These are phyloP conservation scores for Lipomyces orientalis DNA, from an alignment of 805 yeast species.

Conservation along the genomic window DNA sequence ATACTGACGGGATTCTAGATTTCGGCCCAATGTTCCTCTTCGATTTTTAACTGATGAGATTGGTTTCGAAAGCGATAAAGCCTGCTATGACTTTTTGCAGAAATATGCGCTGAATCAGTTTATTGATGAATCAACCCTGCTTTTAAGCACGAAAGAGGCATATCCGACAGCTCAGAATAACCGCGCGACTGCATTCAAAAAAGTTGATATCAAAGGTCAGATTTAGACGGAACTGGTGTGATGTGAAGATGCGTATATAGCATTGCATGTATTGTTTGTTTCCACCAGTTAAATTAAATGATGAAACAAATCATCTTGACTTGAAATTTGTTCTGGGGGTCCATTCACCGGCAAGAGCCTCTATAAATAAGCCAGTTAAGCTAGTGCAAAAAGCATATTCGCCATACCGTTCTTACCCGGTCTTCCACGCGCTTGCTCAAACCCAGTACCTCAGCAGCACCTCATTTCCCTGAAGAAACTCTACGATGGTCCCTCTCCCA, in stretches of 20 bases:
- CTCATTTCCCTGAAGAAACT: too few relatives aligned
- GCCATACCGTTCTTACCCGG: too few relatives aligned
- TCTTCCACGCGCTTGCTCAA: too few relatives aligned
- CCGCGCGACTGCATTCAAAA: constrained; percentile 53
- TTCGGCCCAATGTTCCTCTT: constrained; percentile 46
- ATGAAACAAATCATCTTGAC: too few relatives aligned
- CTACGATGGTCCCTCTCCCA: neutral
- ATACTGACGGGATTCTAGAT: constrained; percentile 11
- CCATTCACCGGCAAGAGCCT: too few relatives aligned
- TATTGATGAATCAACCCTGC: constrained; percentile 8
- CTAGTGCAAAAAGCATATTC: too few relatives aligned
- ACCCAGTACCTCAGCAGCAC: too few relatives aligned
- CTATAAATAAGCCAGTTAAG: too few relatives aligned
- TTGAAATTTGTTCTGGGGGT: too few relatives aligned
- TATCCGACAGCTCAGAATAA: constrained; percentile 47
- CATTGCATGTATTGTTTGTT: neutral
- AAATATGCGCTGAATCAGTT: constrained; percentile 11
- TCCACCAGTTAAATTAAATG: too few relatives aligned
- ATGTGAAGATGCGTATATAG: neutral
- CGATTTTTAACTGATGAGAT: constrained; percentile 39
- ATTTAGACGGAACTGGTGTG: constrained; percentile 38
- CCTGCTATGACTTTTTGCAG: constrained; percentile 37
- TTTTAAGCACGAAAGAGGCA: constrained; percentile 41
- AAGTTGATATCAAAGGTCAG: constrained; percentile 91
- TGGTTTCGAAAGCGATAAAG: constrained; percentile 49